Evolutionary conservation across 768 basidiomycete species (phyloP).

Genomic region (Cyathus striatus): DNA sequence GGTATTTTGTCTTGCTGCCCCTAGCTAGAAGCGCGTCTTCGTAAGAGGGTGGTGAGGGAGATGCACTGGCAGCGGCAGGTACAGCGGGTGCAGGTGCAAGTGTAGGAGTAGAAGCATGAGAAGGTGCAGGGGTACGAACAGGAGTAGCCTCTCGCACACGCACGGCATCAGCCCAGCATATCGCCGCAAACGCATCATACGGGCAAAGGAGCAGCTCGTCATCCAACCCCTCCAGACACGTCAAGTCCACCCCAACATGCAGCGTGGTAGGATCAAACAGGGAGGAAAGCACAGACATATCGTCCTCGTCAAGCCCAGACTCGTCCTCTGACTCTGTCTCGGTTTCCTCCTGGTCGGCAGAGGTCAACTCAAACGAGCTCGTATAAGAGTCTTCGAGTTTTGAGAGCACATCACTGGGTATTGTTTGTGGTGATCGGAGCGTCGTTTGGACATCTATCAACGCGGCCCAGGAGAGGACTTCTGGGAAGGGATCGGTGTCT

Average conservation of each 20-base stretch:
- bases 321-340: no score
- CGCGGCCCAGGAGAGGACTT: slow-evolving; percentile 23
- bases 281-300: slow-evolving; percentile 10
- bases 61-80: no score
- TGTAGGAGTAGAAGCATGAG: no score
- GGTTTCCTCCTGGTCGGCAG: no score
- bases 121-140: slow-evolving; percentile 3
- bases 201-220: slow-evolving; percentile 29
- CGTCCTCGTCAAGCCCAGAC: no score
- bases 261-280: slow-evolving; percentile 32
- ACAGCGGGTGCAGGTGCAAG: no score
- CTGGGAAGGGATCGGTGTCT: slow-evolving; percentile 22
- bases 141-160: no score
- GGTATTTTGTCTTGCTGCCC: no score
- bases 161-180: slow-evolving; percentile 28
- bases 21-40: no score
- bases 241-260: slow-evolving; percentile 29
- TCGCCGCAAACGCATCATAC: slow-evolving; percentile 25
- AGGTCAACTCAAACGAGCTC: no score
- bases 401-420: slow-evolving; percentile 19
- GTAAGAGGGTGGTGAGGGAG: no score
- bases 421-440: slow-evolving; percentile 13
- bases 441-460: slow-evolving; percentile 13
- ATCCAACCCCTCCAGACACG: slow-evolving; percentile 33
- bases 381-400: slow-evolving; percentile 12